A percentile compares a stretch with the other conserved stretches of the same genome.
Conservation (phyloP, 306 rosid species). For the Vicia villosa region DNA sequence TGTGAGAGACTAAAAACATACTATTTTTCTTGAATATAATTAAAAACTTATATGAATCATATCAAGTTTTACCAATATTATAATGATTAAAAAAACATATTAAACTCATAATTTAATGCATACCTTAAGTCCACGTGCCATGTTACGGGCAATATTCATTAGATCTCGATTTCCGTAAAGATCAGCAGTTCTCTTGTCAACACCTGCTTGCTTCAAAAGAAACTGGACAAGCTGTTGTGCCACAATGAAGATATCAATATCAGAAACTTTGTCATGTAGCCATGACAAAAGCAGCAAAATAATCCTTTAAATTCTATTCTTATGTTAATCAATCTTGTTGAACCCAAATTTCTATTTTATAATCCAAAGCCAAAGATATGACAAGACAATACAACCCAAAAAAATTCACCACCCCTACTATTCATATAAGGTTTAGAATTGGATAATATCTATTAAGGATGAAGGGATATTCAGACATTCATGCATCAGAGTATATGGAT, state of each 20-base stretch:
- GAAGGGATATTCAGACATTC: conserved; percentile 25
- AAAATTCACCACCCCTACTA: background rate
- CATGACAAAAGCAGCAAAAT: conserved; percentile 13
- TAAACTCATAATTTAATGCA: conserved; percentile 30
- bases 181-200: conserved; percentile 89
- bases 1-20: background rate
- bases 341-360: conserved; percentile 19
- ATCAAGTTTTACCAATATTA: background rate
- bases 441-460: conserved; percentile 13
- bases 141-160: conserved; percentile 92
- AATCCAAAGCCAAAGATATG: conserved; percentile 33
- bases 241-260: conserved; percentile 46
- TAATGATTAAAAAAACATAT: background rate
- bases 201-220: conserved; percentile 96
- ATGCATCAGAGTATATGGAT: background rate
- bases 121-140: conserved; percentile 98
- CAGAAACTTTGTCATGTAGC: conserved; percentile 35
- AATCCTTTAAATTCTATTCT: conserved; percentile 19
- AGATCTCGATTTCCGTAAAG: conserved; percentile 88
- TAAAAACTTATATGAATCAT: background rate
- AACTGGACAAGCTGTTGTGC: conserved; percentile 89
- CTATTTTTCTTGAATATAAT: background rate
- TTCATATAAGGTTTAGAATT: conserved; percentile 34
- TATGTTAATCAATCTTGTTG: conserved; percentile 7
- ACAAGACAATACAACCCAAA: conserved; percentile 3